Evolutionary conservation across 2,329 filamentous ascomycete species (phyloP).

Genomic region (Colletotrichum sp.): DNA sequence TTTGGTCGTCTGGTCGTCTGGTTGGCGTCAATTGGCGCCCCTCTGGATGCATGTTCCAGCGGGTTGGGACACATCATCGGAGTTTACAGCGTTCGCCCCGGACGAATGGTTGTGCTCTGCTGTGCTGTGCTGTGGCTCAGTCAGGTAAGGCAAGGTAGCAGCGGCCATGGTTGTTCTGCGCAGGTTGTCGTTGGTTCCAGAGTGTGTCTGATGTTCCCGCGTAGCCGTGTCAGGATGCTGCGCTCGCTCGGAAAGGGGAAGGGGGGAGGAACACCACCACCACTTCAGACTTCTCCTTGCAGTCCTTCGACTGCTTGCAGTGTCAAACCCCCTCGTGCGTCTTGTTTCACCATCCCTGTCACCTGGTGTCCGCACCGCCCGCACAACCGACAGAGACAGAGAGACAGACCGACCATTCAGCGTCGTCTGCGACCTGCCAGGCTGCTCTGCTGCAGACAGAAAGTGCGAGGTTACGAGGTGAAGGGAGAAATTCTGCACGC

Average conservation of each 20-base stretch:
- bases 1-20: background rate
- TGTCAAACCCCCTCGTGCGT: background rate
- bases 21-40: background rate
- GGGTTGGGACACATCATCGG: background rate
- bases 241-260: background rate
- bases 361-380: background rate
- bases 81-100: background rate
- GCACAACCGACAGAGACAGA: background rate
- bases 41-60: background rate
- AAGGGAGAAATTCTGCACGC: background rate
- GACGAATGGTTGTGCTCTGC: background rate
- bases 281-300: background rate
- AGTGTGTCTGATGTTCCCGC: constrained; percentile 21
- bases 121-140: background rate
- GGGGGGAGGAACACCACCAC: background rate
- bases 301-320: background rate
- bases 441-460: background rate
- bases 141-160: background rate
- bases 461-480: background rate
- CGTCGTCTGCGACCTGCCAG: background rate
- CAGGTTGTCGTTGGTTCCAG: constrained; percentile 17
- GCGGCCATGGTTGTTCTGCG: background rate
- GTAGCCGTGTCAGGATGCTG: constrained; percentile 12
- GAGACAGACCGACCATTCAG: background rate
- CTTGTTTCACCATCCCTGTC: constrained; percentile 15